Evolutionary conservation across 495 filamentous ascomycete genomes (phyloP).

Genomic region (Neurospora tetrasperma): DNA sequence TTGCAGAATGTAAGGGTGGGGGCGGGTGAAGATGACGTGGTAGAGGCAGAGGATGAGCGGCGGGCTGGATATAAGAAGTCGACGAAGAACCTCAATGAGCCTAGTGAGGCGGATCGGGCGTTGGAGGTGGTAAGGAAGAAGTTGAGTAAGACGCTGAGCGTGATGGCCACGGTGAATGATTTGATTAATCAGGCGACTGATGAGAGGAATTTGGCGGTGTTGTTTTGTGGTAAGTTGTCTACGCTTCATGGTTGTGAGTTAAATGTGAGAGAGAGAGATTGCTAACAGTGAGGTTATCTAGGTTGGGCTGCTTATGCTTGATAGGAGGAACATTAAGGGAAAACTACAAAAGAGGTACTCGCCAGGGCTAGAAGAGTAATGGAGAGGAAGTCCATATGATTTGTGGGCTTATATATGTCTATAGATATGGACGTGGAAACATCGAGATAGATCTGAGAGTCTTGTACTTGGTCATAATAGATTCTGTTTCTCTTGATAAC

Average conservation of each 20-base stretch:
- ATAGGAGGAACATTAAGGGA: neutral
- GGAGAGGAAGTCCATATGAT: neutral
- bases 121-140: conserved; percentile 91
- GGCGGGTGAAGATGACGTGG: conserved; percentile 22
- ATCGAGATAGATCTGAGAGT: neutral
- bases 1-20: conserved; percentile 41
- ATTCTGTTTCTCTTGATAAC: neutral
- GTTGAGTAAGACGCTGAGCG: conserved; percentile 83
- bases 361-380: neutral
- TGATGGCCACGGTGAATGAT: conserved; percentile 90
- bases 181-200: conserved; percentile 92
- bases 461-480: neutral
- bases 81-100: conserved; percentile 53
- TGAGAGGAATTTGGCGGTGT: conserved; percentile 80
- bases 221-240: conserved; percentile 67
- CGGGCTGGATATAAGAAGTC: conserved; percentile 15
- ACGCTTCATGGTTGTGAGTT: neutral
- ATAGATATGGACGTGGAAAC: neutral
- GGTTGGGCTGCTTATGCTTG: conserved; percentile 57
- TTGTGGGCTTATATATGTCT: neutral
- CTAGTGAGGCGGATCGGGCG: conserved; percentile 84
- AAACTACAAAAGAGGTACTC: neutral
- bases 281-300: conserved; percentile 16
- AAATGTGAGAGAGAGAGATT: neutral
- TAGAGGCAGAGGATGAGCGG: conserved; percentile 6